A percentile compares a stretch with the other conserved stretches of the same genome.
Evolutionary conservation across 495 filamentous ascomycete species (phyloP).

Genomic region (Neurospora pannonica): DNA sequence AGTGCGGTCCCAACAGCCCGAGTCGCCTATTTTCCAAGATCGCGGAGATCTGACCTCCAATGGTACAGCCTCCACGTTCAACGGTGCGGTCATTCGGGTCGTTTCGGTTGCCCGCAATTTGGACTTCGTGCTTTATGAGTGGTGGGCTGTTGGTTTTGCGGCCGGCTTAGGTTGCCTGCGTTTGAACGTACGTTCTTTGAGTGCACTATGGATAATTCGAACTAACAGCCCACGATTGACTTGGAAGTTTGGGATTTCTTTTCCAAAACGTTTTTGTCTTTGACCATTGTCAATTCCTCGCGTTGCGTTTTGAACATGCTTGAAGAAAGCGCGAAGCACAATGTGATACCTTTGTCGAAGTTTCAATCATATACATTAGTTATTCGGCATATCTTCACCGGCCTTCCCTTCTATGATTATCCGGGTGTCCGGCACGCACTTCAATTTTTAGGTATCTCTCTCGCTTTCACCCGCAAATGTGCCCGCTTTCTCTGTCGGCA

Average conservation of each 20-base stretch:
- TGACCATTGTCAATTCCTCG: not conserved
- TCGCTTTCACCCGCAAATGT: not conserved
- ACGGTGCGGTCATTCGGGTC: not conserved
- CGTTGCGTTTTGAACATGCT: not conserved
- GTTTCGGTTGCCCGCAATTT: not conserved
- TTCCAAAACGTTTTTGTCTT: not conserved
- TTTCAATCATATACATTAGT: not conserved
- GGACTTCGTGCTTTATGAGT: not conserved
- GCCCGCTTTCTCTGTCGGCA: not conserved
- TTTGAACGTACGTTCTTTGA: not conserved
- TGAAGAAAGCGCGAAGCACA: not conserved
- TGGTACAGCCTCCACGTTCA: not conserved
- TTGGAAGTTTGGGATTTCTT: not conserved
- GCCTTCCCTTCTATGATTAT: not conserved
- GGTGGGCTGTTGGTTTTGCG: not conserved
- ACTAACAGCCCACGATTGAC: not conserved
- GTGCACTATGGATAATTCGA: not conserved
- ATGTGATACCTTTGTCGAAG: not conserved
- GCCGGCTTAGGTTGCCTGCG: not conserved
- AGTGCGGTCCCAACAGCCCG: not conserved
- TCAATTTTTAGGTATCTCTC: not conserved
- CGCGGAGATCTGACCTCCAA: not conserved
- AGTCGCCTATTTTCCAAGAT: not conserved
- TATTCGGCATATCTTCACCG: not conserved
- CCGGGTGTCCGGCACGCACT: not conserved